These are phyloP conservation scores for Pseudozyma flocculosa DNA, from an alignment of 1,284 basidiomycete species.

Conservation along the genomic window DNA sequence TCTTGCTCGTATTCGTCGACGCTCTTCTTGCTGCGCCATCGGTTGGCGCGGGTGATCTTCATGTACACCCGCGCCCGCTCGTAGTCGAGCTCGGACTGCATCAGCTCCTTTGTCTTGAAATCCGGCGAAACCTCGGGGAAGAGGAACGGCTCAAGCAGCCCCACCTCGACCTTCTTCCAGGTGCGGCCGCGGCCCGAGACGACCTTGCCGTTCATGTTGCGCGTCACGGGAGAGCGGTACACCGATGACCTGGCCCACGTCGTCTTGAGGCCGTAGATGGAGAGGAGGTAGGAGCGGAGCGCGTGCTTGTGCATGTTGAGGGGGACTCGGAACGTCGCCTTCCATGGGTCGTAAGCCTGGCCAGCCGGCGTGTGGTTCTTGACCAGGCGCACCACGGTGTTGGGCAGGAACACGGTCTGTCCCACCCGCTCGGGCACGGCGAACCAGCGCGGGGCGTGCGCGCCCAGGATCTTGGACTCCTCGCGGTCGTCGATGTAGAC, in stretches of 20 bases:
- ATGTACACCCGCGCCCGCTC: constrained; percentile 38
- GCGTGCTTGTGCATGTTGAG: constrained; percentile 86
- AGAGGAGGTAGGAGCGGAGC: constrained; percentile 77
- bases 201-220: constrained; percentile 61
- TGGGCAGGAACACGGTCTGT: constrained; percentile 82
- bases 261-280: constrained; percentile 74
- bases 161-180: constrained; percentile 56
- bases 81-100: constrained; percentile 41
- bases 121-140: constrained; percentile 49
- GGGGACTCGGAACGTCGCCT: constrained; percentile 85
- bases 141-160: constrained; percentile 54
- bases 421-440: constrained; percentile 61
- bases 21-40: constrained; percentile 42
- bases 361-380: constrained; percentile 77
- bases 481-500: constrained; percentile 53
- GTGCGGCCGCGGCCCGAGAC: constrained; percentile 42
- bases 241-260: constrained; percentile 93
- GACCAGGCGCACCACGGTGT: constrained; percentile 77
- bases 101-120: constrained; percentile 37
- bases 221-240: constrained; percentile 61
- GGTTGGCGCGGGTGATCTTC: constrained; percentile 44
- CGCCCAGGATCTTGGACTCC: constrained; percentile 31
- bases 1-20: constrained; percentile 26
- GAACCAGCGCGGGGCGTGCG: constrained; percentile 47
- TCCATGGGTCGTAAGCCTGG: constrained; percentile 84